Base-by-base conservation (phyloP, 2,329 filamentous ascomycete genomes). In the Zymoseptoria passerinii region DNA sequence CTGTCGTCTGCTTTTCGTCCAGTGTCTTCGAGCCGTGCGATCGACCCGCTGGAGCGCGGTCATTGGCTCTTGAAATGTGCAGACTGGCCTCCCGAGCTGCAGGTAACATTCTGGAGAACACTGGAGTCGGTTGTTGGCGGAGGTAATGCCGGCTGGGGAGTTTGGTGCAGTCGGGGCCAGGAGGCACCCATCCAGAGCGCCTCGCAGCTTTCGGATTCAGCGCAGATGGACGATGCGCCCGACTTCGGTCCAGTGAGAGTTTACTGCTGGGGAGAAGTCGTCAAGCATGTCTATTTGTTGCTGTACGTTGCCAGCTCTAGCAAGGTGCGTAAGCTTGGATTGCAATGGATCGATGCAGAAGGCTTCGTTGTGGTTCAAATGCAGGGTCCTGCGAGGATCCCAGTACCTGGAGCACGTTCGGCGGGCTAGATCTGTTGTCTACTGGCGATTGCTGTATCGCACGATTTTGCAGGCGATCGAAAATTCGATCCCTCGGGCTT, bases 211-310 rank as follows among this genome's bases (percentile, higher is more conserved):
- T 23, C 19, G 7, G 16, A 54, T 5, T 48, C 44, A 18, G 44
- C 50, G 51, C 23, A 28, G 13, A 16, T 28, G 20, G 28, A 20
- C 20, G 28, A 19, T 28, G n/a, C 7, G 9, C 10, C 28, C 19
- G 58, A 71, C 64, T 48, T 65, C 28, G 59, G 63, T 16, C 54
- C 50, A 1, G 70, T 95, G 1, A 81, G 84, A 35, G 71, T 92
- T 1, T 94, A 88, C 69, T 89, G 89, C 68, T 96, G 89, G 86
- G 91, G 88, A 0, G 81, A 86, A 61, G 76, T 90, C 0, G 83
- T 83, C 0, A 80, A 83, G 56, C 86, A 95, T 66, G 79, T 89
- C 35, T 95, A 90, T 71, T 73, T 94, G 3, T 71, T 92, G 48
- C 72, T 95, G 0, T 92, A 88, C 69, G 73, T 91, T 13, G 87